Base-by-base conservation (phyloP, 1,284 basidiomycete species). In the Moesziomyces sp. region DNA sequence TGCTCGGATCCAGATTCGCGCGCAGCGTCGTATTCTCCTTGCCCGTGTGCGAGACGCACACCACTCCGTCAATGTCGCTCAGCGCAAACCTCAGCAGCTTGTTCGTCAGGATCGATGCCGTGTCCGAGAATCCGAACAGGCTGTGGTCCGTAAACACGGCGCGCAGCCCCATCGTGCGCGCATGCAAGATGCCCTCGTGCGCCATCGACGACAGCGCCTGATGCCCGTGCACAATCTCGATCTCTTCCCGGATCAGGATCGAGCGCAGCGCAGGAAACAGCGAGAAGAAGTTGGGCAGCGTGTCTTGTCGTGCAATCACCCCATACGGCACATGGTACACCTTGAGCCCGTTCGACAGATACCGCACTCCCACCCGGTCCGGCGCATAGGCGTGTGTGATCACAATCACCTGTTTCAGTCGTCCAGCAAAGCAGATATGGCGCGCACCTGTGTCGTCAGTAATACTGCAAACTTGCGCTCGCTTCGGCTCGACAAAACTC, bases 111-210 rank as follows among this genome's bases (percentile, higher is more conserved):
- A 99, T 95, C 77, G 94, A 94, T 0, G 94, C 94, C 18, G 94
- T 94, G 79, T 97, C 95, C 47, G 93, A 93, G 77, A 99, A 94
- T 0, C 93, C 94, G 78, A 98, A 99, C 24, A 99, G 86, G 76
- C 92, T 94, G 82, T 99, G 97, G 84, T 99, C 97, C 1, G 97
- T 98, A 84, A 99, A 97, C 10, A 97, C 92, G 0, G 93, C 93
- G 21, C 91, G 89, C 13, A 95, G 88, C 0, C 85, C 84, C 52
- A 83, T 62, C 16, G 69, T 74, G 59, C 83, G 83, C 0, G 93
- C 90, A 80, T 97, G 94, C 30, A 97, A 85, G 58, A 98, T 91
- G 11, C 89, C 93, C 86, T 99, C 97, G 79, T 97, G 93, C 0
- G 91, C 96, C 52, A 98, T 88, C 0, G 92, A 90, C 1, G 91